Evolutionary conservation across 1,139 yeast species (phyloP).

Genomic region (Torulaspora globosa): DNA sequence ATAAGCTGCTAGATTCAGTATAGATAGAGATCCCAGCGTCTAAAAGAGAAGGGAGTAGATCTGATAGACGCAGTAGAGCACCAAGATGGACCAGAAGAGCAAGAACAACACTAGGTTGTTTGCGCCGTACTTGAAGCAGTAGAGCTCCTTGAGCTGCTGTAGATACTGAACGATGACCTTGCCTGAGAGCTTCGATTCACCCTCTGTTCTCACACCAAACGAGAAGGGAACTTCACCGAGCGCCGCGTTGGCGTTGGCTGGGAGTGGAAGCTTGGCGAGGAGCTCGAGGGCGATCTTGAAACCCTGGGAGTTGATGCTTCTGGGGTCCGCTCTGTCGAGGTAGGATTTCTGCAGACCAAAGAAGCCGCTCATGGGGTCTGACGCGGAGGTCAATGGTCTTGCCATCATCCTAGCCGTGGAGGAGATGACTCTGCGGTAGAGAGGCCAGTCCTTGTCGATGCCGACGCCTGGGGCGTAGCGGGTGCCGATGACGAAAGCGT

Average conservation of each 20-base stretch:
- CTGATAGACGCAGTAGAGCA: constrained; percentile 31
- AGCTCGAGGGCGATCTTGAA: constrained; percentile 47
- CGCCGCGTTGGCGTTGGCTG: constrained; percentile 30
- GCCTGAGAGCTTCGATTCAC: constrained; percentile 45
- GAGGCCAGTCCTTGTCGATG: constrained; percentile 48
- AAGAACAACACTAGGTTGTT: constrained; percentile 36
- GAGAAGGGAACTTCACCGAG: constrained; percentile 46
- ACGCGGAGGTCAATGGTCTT: constrained; percentile 44
- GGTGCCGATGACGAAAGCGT: constrained; percentile 45
- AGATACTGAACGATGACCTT: constrained; percentile 46
- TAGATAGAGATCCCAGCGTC: not conserved
- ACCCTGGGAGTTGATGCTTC: constrained; percentile 42
- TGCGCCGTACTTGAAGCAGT: constrained; percentile 43
- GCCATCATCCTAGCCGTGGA: constrained; percentile 46
- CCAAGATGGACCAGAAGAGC: constrained; percentile 31
- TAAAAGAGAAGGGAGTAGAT: constrained; percentile 15
- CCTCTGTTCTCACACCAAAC: constrained; percentile 49
- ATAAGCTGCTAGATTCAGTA: not conserved
- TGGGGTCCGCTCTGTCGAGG: constrained; percentile 33
- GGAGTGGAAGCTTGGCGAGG: constrained; percentile 43
- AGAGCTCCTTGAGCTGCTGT: constrained; percentile 43
- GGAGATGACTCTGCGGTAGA: constrained; percentile 45
- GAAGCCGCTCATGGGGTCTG: constrained; percentile 49
- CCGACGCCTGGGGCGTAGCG: constrained; percentile 49
- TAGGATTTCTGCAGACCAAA: constrained; percentile 46